These are phyloP conservation scores for Falciphora oryzae DNA, from an alignment of 2,329 filamentous ascomycete species.

Conservation along the genomic window DNA sequence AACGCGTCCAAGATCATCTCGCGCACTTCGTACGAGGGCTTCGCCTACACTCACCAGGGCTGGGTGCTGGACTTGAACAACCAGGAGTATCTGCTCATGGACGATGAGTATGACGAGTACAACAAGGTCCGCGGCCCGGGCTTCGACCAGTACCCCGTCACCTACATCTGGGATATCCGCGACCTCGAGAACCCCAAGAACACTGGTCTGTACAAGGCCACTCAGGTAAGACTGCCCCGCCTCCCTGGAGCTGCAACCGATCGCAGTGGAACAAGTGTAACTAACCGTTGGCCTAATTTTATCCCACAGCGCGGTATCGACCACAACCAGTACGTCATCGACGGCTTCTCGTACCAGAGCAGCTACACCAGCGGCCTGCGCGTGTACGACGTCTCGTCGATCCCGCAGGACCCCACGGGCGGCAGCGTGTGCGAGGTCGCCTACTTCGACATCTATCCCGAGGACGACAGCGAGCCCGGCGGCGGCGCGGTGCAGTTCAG, in stretches of 20 bases:
- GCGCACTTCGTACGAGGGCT: constrained; percentile 48
- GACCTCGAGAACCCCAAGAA: constrained; percentile 34
- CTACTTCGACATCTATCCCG: constrained; percentile 42
- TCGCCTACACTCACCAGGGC: constrained; percentile 53
- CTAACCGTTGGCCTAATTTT: neutral
- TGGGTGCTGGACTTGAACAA: constrained; percentile 40
- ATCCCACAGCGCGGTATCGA: constrained; percentile 28
- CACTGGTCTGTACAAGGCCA: constrained; percentile 33
- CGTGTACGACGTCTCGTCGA: constrained; percentile 26
- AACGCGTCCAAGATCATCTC: constrained; percentile 40
- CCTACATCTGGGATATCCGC: constrained; percentile 44
- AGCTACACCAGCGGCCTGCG: constrained; percentile 40
- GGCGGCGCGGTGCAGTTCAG: constrained; percentile 30
- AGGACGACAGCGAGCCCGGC: constrained; percentile 35
- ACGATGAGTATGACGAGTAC: constrained; percentile 48
- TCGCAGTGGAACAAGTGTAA: neutral
- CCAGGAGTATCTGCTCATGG: constrained; percentile 39
- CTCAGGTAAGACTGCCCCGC: constrained; percentile 12
- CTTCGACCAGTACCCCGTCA: constrained; percentile 32
- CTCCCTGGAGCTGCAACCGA: constrained; percentile 11
- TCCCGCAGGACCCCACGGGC: constrained; percentile 30
- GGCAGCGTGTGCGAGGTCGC: constrained; percentile 35
- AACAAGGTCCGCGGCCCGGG: constrained; percentile 24
- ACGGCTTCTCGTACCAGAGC: constrained; percentile 37
- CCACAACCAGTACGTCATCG: constrained; percentile 39